These are phyloP conservation scores for Mycena pura DNA, from an alignment of 768 basidiomycete genomes.

Conservation along the genomic window DNA sequence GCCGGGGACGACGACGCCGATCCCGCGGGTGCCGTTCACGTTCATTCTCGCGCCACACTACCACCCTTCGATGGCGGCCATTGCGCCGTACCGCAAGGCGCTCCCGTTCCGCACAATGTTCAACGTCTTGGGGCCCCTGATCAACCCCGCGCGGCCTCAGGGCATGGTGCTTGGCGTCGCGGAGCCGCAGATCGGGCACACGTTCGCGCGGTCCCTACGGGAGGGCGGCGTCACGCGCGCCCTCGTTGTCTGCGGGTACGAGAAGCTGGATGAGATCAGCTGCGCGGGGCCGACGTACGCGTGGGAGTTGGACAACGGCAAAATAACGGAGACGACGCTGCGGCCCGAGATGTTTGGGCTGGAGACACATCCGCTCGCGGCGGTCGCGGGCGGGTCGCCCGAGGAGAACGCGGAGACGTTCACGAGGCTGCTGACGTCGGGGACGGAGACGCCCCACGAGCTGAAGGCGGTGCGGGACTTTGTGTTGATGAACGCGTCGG, in stretches of 20 bases:
- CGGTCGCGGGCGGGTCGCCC: constrained; percentile 78
- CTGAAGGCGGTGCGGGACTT: constrained; percentile 80
- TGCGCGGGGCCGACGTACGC: constrained; percentile 89
- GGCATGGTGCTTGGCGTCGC: constrained; percentile 95
- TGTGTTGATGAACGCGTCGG: constrained; percentile 90
- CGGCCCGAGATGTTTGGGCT: constrained; percentile 84
- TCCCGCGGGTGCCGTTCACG: constrained; percentile 79
- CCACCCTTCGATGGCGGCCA: constrained; percentile 82
- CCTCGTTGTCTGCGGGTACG: constrained; percentile 91
- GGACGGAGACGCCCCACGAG: constrained; percentile 57
- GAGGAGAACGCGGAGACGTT: constrained; percentile 83
- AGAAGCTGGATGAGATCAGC: constrained; percentile 93
- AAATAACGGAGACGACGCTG: constrained; percentile 66
- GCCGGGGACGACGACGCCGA: constrained; percentile 58
- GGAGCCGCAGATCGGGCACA: constrained; percentile 76
- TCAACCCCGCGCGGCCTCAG: constrained; percentile 86
- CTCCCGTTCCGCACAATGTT: constrained; percentile 97
- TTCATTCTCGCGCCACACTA: constrained; percentile 96
- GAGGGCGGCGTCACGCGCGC: constrained; percentile 83
- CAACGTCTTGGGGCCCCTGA: constrained; percentile 92
- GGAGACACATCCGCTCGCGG: constrained; percentile 65
- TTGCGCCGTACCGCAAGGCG: constrained; percentile 84
- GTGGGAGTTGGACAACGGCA: constrained; percentile 80
- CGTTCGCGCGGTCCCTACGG: constrained; percentile 78
- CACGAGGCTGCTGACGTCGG: constrained; percentile 64